Evolutionary conservation across 176 grass and related monocot species (phyloP).

Genomic region (Paspalum notatum): DNA sequence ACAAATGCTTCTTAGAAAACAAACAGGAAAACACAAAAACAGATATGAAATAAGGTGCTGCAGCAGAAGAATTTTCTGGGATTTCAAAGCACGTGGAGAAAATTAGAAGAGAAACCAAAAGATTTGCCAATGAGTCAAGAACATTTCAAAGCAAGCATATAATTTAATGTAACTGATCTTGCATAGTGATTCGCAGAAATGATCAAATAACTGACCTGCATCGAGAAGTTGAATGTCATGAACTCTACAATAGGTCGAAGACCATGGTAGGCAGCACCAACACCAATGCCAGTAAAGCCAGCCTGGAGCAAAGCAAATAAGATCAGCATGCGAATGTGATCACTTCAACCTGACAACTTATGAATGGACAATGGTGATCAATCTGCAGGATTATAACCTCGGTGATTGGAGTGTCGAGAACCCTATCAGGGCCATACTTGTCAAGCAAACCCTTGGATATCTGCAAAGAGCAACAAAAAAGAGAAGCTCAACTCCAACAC

Average conservation of each 20-base stretch:
- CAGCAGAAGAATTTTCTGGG: neutral
- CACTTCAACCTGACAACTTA: neutral
- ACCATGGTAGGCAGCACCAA: conserved; percentile 93
- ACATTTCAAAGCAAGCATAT: neutral
- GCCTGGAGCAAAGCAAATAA: conserved; percentile 56
- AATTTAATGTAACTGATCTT: neutral
- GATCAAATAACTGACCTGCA: conserved; percentile 65
- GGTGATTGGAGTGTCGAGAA: conserved; percentile 98
- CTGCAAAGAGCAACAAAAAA: conserved; percentile 45
- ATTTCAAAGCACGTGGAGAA: neutral
- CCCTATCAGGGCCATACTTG: conserved; percentile 98
- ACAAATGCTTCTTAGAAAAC: neutral
- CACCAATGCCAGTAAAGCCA: conserved; percentile 98
- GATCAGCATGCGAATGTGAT: neutral
- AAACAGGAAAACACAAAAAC: neutral
- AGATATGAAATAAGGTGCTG: conserved; percentile 3
- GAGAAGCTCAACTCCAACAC: conserved; percentile 18
- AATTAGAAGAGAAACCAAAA: neutral
- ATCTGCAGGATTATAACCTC: conserved; percentile 53
- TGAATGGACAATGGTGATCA: neutral
- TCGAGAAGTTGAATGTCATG: conserved; percentile 99
- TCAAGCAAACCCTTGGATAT: conserved; percentile 96
- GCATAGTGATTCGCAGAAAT: neutral
- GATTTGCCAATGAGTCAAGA: neutral
- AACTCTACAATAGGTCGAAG: conserved; percentile 92